phyloP scores from a whole-genome alignment of 306 rosid genomes.

The Pachyrhizus erosus region DNA sequence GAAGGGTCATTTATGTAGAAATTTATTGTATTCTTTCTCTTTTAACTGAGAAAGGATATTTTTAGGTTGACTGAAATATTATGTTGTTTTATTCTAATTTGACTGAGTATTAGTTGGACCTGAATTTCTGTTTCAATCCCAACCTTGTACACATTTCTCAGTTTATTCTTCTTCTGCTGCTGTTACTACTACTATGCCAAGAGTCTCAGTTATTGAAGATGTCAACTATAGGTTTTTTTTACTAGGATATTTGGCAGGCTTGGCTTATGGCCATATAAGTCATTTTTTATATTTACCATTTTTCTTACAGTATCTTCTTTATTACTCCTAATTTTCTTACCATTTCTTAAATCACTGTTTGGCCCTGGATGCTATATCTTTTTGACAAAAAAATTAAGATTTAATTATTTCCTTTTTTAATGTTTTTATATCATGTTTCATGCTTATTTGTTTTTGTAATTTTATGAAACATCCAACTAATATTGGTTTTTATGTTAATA shows the following conservation, averaged over 20 bases:
- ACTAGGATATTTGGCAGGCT: not conserved
- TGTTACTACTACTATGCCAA: not conserved
- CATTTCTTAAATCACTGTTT: not conserved
- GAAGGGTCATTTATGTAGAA: not conserved
- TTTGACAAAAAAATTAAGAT: not conserved
- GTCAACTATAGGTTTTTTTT: not conserved
- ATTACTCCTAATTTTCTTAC: not conserved
- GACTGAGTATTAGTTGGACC: not conserved
- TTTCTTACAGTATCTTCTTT: not conserved
- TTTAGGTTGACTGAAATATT: not conserved
- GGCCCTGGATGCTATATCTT: not conserved
- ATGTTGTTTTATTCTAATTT: constrained; percentile 1
- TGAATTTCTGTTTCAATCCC: not conserved
- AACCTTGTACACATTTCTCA: not conserved
- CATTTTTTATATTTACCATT: not conserved
- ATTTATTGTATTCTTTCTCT: not conserved
- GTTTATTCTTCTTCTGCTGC: not conserved
- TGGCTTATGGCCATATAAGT: not conserved
- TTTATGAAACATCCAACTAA: not conserved
- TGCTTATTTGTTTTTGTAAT: not conserved
- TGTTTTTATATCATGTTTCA: not conserved
- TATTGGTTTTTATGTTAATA: not conserved
- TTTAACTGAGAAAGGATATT: not conserved
- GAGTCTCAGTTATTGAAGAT: not conserved
- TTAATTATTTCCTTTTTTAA: not conserved